phyloP scores from a whole-genome alignment of 2,329 filamentous ascomycete genomes.

The Zasmidium cellare region DNA sequence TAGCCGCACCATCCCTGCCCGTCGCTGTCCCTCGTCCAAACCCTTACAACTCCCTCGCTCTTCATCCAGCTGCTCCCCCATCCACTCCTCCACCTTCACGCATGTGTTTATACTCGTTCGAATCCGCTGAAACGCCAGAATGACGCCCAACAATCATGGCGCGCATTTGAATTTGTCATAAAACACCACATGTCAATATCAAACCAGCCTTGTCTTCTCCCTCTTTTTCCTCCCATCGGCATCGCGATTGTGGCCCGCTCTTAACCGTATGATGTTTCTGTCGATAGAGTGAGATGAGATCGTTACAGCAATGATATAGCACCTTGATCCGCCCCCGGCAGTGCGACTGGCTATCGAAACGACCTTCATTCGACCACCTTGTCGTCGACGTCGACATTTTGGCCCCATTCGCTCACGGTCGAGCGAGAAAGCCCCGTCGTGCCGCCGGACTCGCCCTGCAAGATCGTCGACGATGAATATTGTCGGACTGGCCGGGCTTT shows the following conservation, averaged over 20 bases:
- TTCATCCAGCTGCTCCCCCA: background rate
- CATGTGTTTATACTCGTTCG: constrained; percentile 29
- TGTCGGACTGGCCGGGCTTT: no score
- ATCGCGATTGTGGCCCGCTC: background rate
- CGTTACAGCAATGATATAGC: background rate
- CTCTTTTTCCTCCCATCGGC: background rate
- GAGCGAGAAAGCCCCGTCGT: background rate
- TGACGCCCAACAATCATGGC: background rate
- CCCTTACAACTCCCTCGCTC: background rate
- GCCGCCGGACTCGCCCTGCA: background rate
- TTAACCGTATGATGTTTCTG: background rate
- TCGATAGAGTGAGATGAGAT: background rate
- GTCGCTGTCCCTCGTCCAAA: background rate
- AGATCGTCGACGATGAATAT: background rate
- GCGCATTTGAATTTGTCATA: background rate
- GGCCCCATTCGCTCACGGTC: background rate
- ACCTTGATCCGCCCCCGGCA: background rate
- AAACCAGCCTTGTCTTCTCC: background rate
- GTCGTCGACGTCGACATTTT: background rate
- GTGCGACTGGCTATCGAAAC: background rate
- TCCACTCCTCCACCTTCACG: background rate
- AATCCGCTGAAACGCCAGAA: constrained; percentile 5
- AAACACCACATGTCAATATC: background rate
- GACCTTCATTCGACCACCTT: background rate
- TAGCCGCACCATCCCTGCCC: background rate